A percentile compares a stretch with the other conserved stretches of the same genome.
These are phyloP conservation scores for Cephaloascus fragrans DNA, from an alignment of 805 yeast species.

Conservation along the genomic window DNA sequence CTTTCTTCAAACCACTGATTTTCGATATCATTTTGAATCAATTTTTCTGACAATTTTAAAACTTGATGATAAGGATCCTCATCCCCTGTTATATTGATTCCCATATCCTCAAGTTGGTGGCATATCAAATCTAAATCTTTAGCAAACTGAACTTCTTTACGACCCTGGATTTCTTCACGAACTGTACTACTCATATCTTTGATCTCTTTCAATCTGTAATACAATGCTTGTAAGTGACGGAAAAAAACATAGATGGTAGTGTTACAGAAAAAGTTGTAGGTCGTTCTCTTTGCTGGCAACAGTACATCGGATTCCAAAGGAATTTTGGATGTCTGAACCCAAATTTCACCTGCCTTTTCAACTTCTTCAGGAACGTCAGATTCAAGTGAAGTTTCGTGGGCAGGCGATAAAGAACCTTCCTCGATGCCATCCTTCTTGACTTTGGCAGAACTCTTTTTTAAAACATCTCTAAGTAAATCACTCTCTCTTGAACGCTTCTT, in stretches of 20 bases:
- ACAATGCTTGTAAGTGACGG: constrained; percentile 75
- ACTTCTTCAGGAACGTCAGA: constrained; percentile 11
- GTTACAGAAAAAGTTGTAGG: constrained; percentile 77
- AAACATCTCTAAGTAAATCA: constrained; percentile 52
- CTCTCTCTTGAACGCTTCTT: constrained; percentile 44
- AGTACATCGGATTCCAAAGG: constrained; percentile 7
- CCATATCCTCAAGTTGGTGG: constrained; percentile 73
- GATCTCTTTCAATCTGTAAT: constrained; percentile 70
- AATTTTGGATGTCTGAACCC: constrained; percentile 27
- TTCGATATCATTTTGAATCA: constrained; percentile 85
- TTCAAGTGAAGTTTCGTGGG: constrained; percentile 13
- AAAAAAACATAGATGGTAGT: constrained; percentile 83
- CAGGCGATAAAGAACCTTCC: constrained; percentile 16
- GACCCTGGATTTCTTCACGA: constrained; percentile 55
- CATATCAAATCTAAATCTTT: constrained; percentile 75
- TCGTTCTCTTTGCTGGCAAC: constrained; percentile 30
- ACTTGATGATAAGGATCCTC: constrained; percentile 70
- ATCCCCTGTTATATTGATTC: constrained; percentile 55
- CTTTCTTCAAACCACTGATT: constrained; percentile 95
- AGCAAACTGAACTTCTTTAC: constrained; percentile 69
- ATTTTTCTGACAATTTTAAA: constrained; percentile 59
- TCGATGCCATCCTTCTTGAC: constrained; percentile 23
- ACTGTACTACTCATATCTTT: constrained; percentile 65
- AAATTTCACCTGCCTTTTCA: constrained; percentile 28
- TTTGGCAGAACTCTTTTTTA: constrained; percentile 27